These are phyloP conservation scores for Suillus tomentosus DNA, from an alignment of 768 basidiomycete species.

Conservation along the genomic window DNA sequence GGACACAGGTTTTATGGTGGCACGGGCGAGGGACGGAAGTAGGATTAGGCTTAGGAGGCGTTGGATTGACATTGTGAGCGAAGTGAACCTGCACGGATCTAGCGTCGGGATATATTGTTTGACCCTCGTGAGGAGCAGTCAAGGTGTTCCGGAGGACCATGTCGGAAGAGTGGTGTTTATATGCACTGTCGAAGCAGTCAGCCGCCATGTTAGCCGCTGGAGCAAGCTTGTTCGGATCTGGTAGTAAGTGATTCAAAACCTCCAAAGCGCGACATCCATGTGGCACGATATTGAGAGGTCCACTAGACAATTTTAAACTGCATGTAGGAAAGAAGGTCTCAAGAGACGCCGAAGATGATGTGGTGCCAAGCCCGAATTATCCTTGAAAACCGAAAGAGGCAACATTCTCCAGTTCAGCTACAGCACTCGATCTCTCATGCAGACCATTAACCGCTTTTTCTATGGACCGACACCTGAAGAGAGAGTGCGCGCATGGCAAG, in stretches of 20 bases:
- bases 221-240: constrained; percentile 4
- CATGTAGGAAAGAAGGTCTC: neutral
- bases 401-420: constrained; percentile 1
- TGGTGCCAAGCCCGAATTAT: neutral
- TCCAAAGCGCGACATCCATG: neutral
- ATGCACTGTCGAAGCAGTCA: neutral
- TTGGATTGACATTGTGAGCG: constrained; percentile 9
- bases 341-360: neutral
- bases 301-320: neutral
- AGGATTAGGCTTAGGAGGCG: constrained; percentile 13
- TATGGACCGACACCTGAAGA: constrained; percentile 98
- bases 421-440: constrained; percentile 49
- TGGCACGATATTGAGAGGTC: neutral
- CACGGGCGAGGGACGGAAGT: constrained; percentile 15
- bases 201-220: constrained; percentile 15
- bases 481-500: constrained; percentile 88
- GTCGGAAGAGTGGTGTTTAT: neutral
- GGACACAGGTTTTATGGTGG: constrained; percentile 33
- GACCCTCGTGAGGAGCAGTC: neutral
- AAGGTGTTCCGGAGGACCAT: neutral
- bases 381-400: constrained; percentile 9
- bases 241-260: neutral
- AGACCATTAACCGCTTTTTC: constrained; percentile 87
- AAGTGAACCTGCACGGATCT: neutral
- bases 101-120: neutral